Percentiles rank a stretch among this genome's conserved stretches.
phyloP scores from a whole-genome alignment of 2,329 filamentous ascomycete genomes.

The Penicillium sclerotigenum region DNA sequence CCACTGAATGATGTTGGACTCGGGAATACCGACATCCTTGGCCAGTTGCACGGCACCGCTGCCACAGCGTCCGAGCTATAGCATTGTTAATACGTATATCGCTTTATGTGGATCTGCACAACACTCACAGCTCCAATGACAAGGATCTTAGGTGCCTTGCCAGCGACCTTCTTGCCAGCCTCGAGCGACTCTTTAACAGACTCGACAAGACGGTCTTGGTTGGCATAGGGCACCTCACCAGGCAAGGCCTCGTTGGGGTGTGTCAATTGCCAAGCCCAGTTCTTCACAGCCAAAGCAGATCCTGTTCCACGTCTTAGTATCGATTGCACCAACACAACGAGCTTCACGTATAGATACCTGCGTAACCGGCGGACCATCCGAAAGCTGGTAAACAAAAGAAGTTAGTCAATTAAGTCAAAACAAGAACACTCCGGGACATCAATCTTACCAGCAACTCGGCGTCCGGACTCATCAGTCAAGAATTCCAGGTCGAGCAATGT shows the following conservation, averaged over 20 bases:
- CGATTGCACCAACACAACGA: not conserved
- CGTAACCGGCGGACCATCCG: conserved; percentile 70
- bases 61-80: conserved; percentile 63
- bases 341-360: conserved; percentile 38
- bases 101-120: not conserved
- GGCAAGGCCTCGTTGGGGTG: conserved; percentile 67
- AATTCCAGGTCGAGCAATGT: conserved; percentile 86
- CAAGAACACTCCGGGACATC: not conserved
- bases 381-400: conserved; percentile 33
- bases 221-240: conserved; percentile 56
- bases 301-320: conserved; percentile 38
- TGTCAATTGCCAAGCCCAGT: conserved; percentile 78
- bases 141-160: conserved; percentile 68
- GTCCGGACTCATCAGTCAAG: conserved; percentile 67
- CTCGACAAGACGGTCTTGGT: conserved; percentile 68
- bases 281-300: conserved; percentile 70
- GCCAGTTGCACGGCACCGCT: conserved; percentile 79
- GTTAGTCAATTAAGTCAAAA: conserved; percentile 5
- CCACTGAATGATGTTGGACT: conserved; percentile 67
- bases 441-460: conserved; percentile 48
- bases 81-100: conserved; percentile 9
- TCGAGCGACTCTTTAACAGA: conserved; percentile 71
- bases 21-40: conserved; percentile 67
- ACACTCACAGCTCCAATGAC: conserved; percentile 69
- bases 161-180: conserved; percentile 63